Percentiles rank a stretch among this genome's conserved stretches.
phyloP scores from a whole-genome alignment of 441 rosid genomes.

The Corymbia citriodora region DNA sequence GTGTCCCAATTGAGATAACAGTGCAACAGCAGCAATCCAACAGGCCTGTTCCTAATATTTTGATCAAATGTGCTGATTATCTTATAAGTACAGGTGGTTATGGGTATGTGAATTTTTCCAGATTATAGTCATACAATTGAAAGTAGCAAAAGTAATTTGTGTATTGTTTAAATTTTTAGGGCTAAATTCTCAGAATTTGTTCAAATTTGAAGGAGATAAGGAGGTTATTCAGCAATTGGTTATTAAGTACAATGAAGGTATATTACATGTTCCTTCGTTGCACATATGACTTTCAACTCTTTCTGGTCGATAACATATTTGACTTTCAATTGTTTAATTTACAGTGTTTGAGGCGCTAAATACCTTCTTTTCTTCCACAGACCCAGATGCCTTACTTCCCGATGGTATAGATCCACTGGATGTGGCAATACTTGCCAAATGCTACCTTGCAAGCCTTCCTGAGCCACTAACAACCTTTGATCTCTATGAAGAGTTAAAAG shows the following conservation, averaged over 20 bases:
- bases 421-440: slow-evolving; percentile 71
- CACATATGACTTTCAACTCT: neutral
- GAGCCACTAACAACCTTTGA: slow-evolving; percentile 82
- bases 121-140: neutral
- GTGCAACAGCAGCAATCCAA: slow-evolving; percentile 69
- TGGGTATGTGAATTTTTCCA: neutral
- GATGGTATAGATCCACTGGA: slow-evolving; percentile 67
- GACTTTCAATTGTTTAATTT: neutral
- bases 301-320: neutral
- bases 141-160: neutral
- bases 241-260: slow-evolving; percentile 73
- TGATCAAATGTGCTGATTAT: slow-evolving; percentile 74
- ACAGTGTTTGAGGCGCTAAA: neutral
- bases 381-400: slow-evolving; percentile 58
- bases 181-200: slow-evolving; percentile 54
- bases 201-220: slow-evolving; percentile 76
- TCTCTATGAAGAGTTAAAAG: slow-evolving; percentile 68
- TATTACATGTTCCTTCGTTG: neutral
- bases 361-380: slow-evolving; percentile 26
- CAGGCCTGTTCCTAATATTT: slow-evolving; percentile 60
- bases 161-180: slow-evolving; percentile 32
- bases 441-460: slow-evolving; percentile 89
- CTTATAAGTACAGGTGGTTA: slow-evolving; percentile 68
- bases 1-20: slow-evolving; percentile 69
- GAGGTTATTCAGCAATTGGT: slow-evolving; percentile 69